Base-by-base conservation (phyloP, 306 rosid species). In the Cicer judaicum region DNA sequence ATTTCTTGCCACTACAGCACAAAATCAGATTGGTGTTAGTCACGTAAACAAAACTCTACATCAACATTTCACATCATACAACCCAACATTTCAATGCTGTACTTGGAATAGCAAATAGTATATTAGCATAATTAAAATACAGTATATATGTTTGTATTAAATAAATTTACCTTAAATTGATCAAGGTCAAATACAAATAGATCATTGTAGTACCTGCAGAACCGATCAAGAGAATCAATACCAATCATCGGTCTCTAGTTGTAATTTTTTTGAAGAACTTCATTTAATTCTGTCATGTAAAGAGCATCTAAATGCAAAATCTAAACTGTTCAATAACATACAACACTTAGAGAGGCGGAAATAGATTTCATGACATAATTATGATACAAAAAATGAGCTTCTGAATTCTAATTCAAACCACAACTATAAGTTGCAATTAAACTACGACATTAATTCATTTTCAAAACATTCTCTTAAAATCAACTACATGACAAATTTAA, bases 121-220 rank as follows among this genome's bases (percentile, higher is more conserved):
- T 48, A 4, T 47, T 56, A 72, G 53, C 40, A 67, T 47, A 50
- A 50, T 72, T 46, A 76, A 61, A 46, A 67, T 13, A 43, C 15
- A 60, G 53, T 53, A 53, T 70, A 69, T 52, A 78, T 38, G 36
- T 29, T 0, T 29, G 36, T 29, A 29, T 64, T 15, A 75, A 53
- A 70, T 53, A 39, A 63, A 44, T 71, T 78, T 85, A 92, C 99
- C 97, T 94, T 94, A 78, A 83, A 94, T 73, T 86, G 96, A 79
- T 94, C 99, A 49, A 94, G 92, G 85, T 94, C 99, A 84, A 94
- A 94, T 73, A 92, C 89, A 84, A 82, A 90, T 74, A 92, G 84
- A 87, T 94, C 99, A 74, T 90, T 94, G 68, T 84, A 87, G 78
- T 94, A 94, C 94, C 99, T 92, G 92, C 84, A 86, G 50, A 78